A percentile compares a stretch with the other conserved stretches of the same genome.
Conservation (phyloP, 495 filamentous ascomycete genomes). For the Penicillium ucsense region DNA sequence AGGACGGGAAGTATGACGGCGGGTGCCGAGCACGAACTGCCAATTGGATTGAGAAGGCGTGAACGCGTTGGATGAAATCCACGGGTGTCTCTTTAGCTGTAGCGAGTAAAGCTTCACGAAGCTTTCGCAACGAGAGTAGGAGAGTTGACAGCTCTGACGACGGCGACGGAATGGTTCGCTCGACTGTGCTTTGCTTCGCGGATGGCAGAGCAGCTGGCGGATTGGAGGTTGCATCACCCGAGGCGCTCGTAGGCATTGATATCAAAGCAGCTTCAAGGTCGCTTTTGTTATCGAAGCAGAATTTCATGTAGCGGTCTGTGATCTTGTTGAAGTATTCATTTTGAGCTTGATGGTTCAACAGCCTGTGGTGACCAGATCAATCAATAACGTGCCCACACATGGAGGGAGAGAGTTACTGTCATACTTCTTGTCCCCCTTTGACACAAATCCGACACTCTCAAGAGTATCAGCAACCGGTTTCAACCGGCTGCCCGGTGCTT, state of each 20-base stretch:
- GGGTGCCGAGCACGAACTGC: conserved; percentile 68
- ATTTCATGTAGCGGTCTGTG: conserved; percentile 73
- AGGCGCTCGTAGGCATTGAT: conserved; percentile 44
- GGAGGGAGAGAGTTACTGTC: conserved; percentile 1
- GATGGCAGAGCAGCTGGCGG: conserved; percentile 23
- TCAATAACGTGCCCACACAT: neutral
- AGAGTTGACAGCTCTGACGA: conserved; percentile 48
- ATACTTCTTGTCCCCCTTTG: conserved; percentile 75
- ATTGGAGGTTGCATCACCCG: conserved; percentile 32
- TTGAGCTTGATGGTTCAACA: conserved; percentile 66
- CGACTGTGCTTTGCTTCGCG: conserved; percentile 12
- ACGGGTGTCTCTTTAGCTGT: conserved; percentile 55
- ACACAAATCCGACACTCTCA: conserved; percentile 70
- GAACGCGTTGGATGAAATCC: conserved; percentile 57
- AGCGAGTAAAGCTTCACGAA: conserved; percentile 68
- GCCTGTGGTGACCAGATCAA: conserved; percentile 34
- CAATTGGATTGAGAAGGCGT: conserved; percentile 73
- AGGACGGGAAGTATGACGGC: conserved; percentile 83
- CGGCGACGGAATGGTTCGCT: conserved; percentile 21
- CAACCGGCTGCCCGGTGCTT: conserved; percentile 48
- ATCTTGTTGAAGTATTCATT: conserved; percentile 80
- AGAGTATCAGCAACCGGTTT: conserved; percentile 67
- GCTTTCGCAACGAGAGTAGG: conserved; percentile 72
- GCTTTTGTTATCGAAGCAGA: conserved; percentile 64
- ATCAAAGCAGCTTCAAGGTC: conserved; percentile 66